A percentile compares a stretch with the other conserved stretches of the same genome.
Evolutionary conservation across 106 monocot species (phyloP).

Genomic region (Phalaenopsis aphrodite): DNA sequence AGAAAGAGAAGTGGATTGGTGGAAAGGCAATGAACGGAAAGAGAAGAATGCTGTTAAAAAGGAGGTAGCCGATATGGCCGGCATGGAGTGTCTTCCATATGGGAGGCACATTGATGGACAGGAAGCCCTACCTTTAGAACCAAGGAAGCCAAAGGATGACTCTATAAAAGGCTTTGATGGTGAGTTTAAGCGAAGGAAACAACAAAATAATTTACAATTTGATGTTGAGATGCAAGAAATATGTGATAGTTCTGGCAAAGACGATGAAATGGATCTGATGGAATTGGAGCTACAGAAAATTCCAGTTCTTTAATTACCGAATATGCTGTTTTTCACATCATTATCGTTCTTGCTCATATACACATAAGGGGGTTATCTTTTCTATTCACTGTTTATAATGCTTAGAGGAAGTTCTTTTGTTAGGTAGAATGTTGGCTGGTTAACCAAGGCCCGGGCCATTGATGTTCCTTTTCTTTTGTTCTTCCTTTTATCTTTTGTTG

Average conservation of each 20-base stretch:
- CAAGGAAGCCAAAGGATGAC: slow-evolving; percentile 37
- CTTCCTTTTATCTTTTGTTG: no score
- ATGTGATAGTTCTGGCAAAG: slow-evolving; percentile 30
- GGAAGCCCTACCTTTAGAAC: slow-evolving; percentile 28
- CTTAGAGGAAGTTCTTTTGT: background rate
- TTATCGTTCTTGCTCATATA: background rate
- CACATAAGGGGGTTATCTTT: background rate
- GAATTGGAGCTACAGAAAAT: slow-evolving; percentile 29
- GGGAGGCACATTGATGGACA: slow-evolving; percentile 36
- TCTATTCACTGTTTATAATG: background rate
- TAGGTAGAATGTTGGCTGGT: background rate
- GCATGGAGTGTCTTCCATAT: slow-evolving; percentile 29
- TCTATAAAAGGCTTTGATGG: slow-evolving; percentile 18
- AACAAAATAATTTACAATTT: slow-evolving; percentile 35
- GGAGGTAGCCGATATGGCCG: slow-evolving; percentile 19
- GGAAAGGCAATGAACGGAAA: slow-evolving; percentile 40
- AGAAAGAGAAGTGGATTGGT: slow-evolving; percentile 37
- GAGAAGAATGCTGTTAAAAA: slow-evolving; percentile 36
- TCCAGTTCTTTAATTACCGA: background rate
- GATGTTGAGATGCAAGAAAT: slow-evolving; percentile 31
- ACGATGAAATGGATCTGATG: slow-evolving; percentile 1
- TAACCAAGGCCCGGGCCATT: background rate
- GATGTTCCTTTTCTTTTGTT: no score
- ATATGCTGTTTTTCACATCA: background rate
- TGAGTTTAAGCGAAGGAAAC: slow-evolving; percentile 32